Base-by-base conservation (phyloP, 352 stramenopile species). In the Globisporangium nagaii region DNA sequence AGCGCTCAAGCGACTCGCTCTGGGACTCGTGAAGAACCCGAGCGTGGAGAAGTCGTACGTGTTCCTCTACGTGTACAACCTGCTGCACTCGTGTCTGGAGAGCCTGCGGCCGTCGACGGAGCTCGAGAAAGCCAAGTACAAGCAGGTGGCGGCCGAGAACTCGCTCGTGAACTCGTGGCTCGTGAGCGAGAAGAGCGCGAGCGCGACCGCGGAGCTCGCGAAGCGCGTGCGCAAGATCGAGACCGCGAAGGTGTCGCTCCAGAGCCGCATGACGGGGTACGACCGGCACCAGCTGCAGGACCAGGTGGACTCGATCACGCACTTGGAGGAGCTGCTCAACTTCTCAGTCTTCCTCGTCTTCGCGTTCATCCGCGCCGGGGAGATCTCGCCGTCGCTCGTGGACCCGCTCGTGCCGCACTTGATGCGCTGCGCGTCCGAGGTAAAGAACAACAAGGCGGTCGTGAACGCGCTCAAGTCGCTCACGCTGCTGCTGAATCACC, bases 391-490 rank as follows among this genome's bases (percentile, higher is more conserved):
- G 32, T 71, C 40, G 66, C 86, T 98, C 57, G 70, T 97, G 4
- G 92, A 98, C 60, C 94, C 94, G 15, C 93, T 98, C 56, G 82
- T 98, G 27, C 84, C 81, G 11, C 65, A 97, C 47, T 63, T 98
- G 17, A 93, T 97, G 62, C 82, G 88, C 4, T 98, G 91, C 58
- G 79, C 96, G 2, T 75, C 74, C 25, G 86, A 91, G 45, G 97
- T 84, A 44, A 96, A 95, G 68, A 90, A 97, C 68, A 95, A 90
- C 51, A 81, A 95, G 35, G 86, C 87, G 8, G 74, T 98, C 5
- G 80, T 98, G 32, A 75, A 97, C 47, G 84, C 93, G n/a, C 73
- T 98, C 20, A 97, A 96, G 70, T 97, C 90, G 54, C 60, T 98
- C 24, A 76, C 84, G 13, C 71, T 95, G 41, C 60, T 98, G 28